These are phyloP conservation scores for Talaromyces verruculosus DNA, from an alignment of 2,329 filamentous ascomycete genomes.

Conservation along the genomic window DNA sequence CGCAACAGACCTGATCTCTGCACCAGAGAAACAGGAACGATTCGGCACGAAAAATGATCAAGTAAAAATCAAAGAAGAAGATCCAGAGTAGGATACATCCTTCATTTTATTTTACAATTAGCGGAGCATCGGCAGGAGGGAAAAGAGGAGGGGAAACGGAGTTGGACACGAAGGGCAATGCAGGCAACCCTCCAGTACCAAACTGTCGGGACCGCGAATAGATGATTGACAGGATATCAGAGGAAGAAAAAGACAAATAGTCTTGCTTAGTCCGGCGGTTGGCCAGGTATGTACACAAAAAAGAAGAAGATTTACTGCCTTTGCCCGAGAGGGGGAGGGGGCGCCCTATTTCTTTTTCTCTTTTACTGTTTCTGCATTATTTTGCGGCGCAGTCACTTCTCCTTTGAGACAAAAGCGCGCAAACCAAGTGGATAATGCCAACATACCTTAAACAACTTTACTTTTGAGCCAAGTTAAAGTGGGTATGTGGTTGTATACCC, in stretches of 20 bases:
- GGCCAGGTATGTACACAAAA: conserved; percentile 1
- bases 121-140: conserved; percentile 12
- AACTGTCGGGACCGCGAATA: conserved; percentile 20
- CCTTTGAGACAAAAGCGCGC: conserved; percentile 11
- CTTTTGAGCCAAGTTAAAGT: not conserved
- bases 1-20: not conserved
- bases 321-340: conserved; percentile 11
- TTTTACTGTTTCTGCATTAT: conserved; percentile 13
- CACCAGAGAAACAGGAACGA: not conserved
- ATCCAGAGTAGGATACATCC: not conserved
- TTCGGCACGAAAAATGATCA: not conserved
- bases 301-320: conserved; percentile 4
- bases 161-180: not conserved
- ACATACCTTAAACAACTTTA: conserved; percentile 17
- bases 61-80: not conserved
- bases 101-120: conserved; percentile 16
- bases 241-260: conserved; percentile 15
- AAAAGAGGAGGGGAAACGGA: conserved; percentile 4
- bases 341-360: conserved; percentile 6
- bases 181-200: conserved; percentile 22
- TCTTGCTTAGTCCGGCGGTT: conserved; percentile 19
- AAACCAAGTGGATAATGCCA: conserved; percentile 12
- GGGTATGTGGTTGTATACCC: not conserved
- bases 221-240: conserved; percentile 20
- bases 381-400: conserved; percentile 22